Base-by-base conservation (phyloP, 768 basidiomycete species). In the Lactifluus pinguis region DNA sequence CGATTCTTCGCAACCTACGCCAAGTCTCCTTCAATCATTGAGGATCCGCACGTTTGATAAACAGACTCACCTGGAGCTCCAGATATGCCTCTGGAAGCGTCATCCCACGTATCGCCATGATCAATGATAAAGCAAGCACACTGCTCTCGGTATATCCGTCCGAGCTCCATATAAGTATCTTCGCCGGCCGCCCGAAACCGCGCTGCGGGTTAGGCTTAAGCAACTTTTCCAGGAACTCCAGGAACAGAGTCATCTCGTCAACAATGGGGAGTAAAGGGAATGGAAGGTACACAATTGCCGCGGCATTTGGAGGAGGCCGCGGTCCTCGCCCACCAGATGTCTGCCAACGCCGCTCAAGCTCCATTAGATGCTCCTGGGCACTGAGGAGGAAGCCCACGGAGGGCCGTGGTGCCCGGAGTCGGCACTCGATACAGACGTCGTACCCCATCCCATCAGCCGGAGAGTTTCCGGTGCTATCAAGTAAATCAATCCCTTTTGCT, bases 121-220 rank as follows among this genome's bases (percentile, higher is more conserved):
- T 76, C 53, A 95, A 81, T 64, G 84, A 83, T 55, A 98, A 77
- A 21, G 93, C 94, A 55, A 92, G 84, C 6, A 95, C 84, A 29
- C 87, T 89, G 10, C 90, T 89, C 72, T 98, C 95, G 25, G 95
- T 98, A 75, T 95, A 93, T 52, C 91, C 92, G 70, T 95, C 92
- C 17, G 86, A 81, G 17, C 86, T 88, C 72, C 92, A 89, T 32
- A 94, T 71, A 63, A 94, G 79, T 57, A 94, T 75, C 69, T 91
- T 90, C 57, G 85, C 75, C 6, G 87, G 88, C 58, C 73, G 77
- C 32, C 60, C 59, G 30, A 54, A 38, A 21, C 61, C 58, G n/a
- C 61, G 57, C 54, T 30, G 48, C 25, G 70, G 62, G 34, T 75
- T 67, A 1, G 86, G 85, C 49, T 76, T 76, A 19, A 87, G 71